Conservation (phyloP, 2,329 filamentous ascomycete species). For the Chalara sp. region DNA sequence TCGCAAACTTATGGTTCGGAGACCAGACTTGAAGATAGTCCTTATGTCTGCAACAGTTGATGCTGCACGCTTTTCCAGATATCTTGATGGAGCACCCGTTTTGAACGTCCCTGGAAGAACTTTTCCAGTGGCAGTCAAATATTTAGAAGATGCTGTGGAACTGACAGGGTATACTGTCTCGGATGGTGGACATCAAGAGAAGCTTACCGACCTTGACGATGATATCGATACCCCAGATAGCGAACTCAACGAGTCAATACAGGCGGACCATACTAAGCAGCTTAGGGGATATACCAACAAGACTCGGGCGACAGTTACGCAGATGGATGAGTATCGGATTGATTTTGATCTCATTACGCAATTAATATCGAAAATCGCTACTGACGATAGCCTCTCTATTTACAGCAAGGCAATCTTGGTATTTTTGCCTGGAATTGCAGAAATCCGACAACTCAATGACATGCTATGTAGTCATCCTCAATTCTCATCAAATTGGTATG, state of each 20-base stretch:
- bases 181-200: constrained; percentile 38
- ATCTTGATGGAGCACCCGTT: constrained; percentile 78
- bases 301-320: constrained; percentile 67
- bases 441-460: constrained; percentile 85
- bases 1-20: constrained; percentile 66
- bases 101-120: constrained; percentile 88
- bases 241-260: constrained; percentile 36
- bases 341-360: constrained; percentile 82
- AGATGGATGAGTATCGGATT: constrained; percentile 85
- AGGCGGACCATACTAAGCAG: constrained; percentile 52
- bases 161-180: constrained; percentile 63
- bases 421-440: constrained; percentile 89
- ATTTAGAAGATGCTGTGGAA: constrained; percentile 89
- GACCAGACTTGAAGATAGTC: constrained; percentile 83
- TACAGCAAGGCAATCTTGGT: constrained; percentile 92
- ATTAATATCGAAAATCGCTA: constrained; percentile 70
- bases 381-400: constrained; percentile 53
- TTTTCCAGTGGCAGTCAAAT: constrained; percentile 83
- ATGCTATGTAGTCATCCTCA: constrained; percentile 69
- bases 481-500: constrained; percentile 72
- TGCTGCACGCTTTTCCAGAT: constrained; percentile 82
- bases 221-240: constrained; percentile 44
- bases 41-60: constrained; percentile 98
- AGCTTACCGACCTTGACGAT: constrained; percentile 57
- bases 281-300: constrained; percentile 68